Evolutionary conservation across 805 yeast species (phyloP).

Genomic region (Candida broadrunensis): DNA sequence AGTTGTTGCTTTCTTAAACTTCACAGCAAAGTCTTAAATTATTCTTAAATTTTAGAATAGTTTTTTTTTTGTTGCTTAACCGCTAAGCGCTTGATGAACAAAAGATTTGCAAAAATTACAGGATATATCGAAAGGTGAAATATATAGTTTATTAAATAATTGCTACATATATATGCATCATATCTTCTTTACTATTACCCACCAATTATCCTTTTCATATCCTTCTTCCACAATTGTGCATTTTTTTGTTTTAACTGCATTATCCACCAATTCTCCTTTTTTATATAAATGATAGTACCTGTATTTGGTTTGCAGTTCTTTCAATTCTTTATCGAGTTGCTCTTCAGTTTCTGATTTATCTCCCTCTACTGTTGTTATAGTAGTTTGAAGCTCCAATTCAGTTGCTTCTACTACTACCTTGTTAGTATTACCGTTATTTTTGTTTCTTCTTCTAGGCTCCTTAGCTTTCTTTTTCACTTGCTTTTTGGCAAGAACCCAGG

Average conservation of each 20-base stretch:
- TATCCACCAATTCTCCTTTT: slow-evolving; percentile 76
- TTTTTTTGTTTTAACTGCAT: slow-evolving; percentile 72
- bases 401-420: slow-evolving; percentile 11
- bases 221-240: slow-evolving; percentile 61
- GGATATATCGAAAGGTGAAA: too few species aligned
- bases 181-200: slow-evolving; percentile 40
- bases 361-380: slow-evolving; percentile 9
- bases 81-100: too few species aligned
- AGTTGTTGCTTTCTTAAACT: too few species aligned
- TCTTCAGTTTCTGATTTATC: slow-evolving; percentile 1
- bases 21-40: too few species aligned
- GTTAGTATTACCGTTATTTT: slow-evolving; percentile 14
- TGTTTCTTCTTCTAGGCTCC: slow-evolving; percentile 17
- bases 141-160: too few species aligned
- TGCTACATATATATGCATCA: too few species aligned
- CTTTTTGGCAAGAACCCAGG: slow-evolving; percentile 79
- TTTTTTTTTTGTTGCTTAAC: too few species aligned
- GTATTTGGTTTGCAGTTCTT: slow-evolving; percentile 54
- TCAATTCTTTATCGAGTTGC: slow-evolving; percentile 9
- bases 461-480: slow-evolving; percentile 26
- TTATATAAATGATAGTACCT: slow-evolving; percentile 87
- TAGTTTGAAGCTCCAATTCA: slow-evolving; percentile 4
- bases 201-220: slow-evolving; percentile 95
- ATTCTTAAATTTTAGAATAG: too few species aligned
- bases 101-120: too few species aligned